Evolutionary conservation across 495 filamentous ascomycete genomes (phyloP), one percentile per base, ranked within the genome.

Genomic region (Xylaria nigripes): DNA sequence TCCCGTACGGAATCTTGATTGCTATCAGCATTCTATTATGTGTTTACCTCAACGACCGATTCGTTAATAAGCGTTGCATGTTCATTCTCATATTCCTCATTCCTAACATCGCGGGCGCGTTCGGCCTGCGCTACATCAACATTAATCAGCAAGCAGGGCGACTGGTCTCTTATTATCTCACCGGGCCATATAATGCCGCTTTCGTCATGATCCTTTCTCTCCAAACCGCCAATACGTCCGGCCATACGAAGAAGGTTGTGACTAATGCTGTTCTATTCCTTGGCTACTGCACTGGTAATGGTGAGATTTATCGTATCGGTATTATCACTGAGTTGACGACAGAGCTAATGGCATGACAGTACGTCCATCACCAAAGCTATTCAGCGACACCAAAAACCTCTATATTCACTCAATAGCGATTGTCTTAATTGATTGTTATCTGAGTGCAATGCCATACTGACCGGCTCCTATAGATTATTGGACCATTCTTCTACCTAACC

Each of bases 181-280:
- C 60, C 34, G 55, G 56, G 32, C 58, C 82, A 0, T 84, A 83
- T 51, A 82, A 81, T 57, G 81, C 81, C 1, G 77, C 80, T 0
- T 82, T 79, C 50, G 80, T 83, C 0, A 62, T 85, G 32, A 66
- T 82, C 15, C 66, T 83, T 36, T 79, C 77, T 51, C 73, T 86
- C 55, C 74, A 76, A 22, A 81, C 79, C 10, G 45, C 51, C 1
- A 61, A 59, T 50, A 57, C 43, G 18, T 30, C 16, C 21, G 76
- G 81, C 0, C 80, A 85, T 45, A 84, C 81, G 12, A 85, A 85
- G 61, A 82, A 84, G 55, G 79, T 82, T 12, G 74, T 80, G 50
- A 77, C 79, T 8, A 83, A 83, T 48, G 81, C 78, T 2, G 72
- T 81, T 7, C 69, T 79, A 5, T 83, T 82, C 66, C 51, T 71